Evolutionary conservation across 495 filamentous ascomycete genomes (phyloP).

Genomic region (Podospora bellae-mahoneyi): DNA sequence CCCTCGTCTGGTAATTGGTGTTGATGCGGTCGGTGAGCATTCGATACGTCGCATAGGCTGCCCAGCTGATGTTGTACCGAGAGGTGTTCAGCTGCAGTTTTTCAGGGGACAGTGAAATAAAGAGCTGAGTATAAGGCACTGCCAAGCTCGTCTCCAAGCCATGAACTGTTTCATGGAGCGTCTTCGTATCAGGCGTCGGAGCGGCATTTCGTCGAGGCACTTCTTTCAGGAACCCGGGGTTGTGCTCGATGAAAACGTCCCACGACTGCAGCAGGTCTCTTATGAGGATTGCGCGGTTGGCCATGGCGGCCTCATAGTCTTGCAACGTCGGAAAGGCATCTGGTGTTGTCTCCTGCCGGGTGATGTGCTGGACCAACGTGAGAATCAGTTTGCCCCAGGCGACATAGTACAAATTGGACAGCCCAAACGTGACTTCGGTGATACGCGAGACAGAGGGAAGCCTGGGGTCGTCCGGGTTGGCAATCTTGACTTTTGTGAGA

Average conservation of each 20-base stretch:
- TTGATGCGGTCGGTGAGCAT: constrained; percentile 37
- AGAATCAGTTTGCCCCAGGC: constrained; percentile 36
- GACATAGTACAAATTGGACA: constrained; percentile 29
- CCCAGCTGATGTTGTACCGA: constrained; percentile 24
- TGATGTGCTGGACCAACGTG: constrained; percentile 33
- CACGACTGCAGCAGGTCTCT: constrained; percentile 42
- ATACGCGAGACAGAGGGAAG: constrained; percentile 43
- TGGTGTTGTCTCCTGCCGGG: constrained; percentile 26
- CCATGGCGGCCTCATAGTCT: constrained; percentile 28
- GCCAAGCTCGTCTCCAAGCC: not conserved
- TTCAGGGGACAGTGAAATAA: not conserved
- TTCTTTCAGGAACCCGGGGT: not conserved
- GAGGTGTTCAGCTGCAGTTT: constrained; percentile 23
- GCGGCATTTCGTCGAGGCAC: not conserved
- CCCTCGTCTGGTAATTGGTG: constrained; percentile 17
- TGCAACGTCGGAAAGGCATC: constrained; percentile 24
- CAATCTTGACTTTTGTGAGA: constrained; percentile 33
- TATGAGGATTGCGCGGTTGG: constrained; percentile 33
- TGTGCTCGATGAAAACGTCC: constrained; percentile 35
- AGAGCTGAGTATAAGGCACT: not conserved
- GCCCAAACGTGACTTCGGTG: constrained; percentile 35
- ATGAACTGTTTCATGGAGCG: not conserved
- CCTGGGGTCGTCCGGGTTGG: constrained; percentile 29
- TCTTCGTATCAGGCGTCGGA: not conserved
- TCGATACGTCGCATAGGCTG: constrained; percentile 43